These are phyloP conservation scores for Cystobasidium ongulense DNA, from an alignment of 768 basidiomycete species.

Conservation along the genomic window DNA sequence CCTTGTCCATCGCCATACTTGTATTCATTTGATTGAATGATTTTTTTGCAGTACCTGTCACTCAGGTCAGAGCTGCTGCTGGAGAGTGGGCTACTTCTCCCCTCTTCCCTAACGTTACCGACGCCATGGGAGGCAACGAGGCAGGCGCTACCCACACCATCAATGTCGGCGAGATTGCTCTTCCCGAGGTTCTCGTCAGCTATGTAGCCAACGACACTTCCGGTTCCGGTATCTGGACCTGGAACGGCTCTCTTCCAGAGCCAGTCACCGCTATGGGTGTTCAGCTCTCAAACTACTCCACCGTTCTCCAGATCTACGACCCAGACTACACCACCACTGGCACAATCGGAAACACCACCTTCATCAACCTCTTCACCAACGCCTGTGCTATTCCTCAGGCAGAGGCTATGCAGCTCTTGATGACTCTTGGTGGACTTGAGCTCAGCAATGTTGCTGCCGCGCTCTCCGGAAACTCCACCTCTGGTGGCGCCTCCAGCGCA, in stretches of 20 bases:
- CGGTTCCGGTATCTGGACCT: slow-evolving; percentile 14
- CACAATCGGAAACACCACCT: slow-evolving; percentile 12
- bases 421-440: slow-evolving; percentile 17
- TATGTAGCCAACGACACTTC: neutral
- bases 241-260: slow-evolving; percentile 1
- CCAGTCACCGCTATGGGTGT: slow-evolving; percentile 16
- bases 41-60: slow-evolving; percentile 1
- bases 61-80: slow-evolving; percentile 2
- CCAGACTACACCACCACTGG: slow-evolving; percentile 20
- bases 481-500: neutral
- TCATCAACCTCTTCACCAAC: slow-evolving; percentile 24
- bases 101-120: slow-evolving; percentile 24
- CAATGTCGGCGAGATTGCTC: slow-evolving; percentile 1
- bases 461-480: neutral
- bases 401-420: slow-evolving; percentile 9
- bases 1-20: neutral
- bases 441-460: slow-evolving; percentile 8
- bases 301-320: slow-evolving; percentile 25
- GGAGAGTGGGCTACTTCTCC: slow-evolving; percentile 19
- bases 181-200: slow-evolving; percentile 23
- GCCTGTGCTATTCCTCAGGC: slow-evolving; percentile 24
- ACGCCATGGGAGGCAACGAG: slow-evolving; percentile 8
- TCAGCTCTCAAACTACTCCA: slow-evolving; percentile 18
- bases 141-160: slow-evolving; percentile 27
- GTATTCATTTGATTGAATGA: neutral